These are phyloP conservation scores for Echeveria elegans DNA, from an alignment of 164 flowering plant species.

Conservation along the genomic window DNA sequence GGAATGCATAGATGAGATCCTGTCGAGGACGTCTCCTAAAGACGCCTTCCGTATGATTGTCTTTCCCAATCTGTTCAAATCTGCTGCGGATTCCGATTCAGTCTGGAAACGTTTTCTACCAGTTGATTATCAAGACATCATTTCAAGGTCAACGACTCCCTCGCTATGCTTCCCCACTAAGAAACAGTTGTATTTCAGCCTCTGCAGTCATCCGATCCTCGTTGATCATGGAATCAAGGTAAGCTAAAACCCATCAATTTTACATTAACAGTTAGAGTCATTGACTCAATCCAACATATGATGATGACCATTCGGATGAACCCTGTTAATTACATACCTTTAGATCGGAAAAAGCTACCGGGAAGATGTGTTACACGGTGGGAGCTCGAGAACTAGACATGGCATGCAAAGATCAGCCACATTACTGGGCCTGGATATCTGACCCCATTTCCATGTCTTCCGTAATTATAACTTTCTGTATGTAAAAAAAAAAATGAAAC, in stretches of 20 bases:
- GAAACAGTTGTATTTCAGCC: background rate
- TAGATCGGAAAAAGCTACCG: background rate
- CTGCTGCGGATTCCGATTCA: background rate
- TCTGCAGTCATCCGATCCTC: background rate
- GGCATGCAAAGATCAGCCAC: background rate
- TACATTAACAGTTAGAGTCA: background rate
- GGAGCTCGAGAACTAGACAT: background rate
- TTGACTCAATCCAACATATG: background rate
- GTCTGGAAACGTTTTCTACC: slow-evolving; percentile 5
- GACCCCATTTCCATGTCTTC: background rate
- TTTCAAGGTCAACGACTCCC: background rate
- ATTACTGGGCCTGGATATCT: background rate
- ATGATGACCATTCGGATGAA: background rate
- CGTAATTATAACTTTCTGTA: background rate
- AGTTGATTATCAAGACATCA: background rate
- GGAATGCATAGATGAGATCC: background rate
- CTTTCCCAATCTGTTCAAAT: background rate
- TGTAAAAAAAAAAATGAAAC: too few species aligned
- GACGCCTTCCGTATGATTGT: background rate
- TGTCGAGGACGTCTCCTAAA: slow-evolving; percentile 1
- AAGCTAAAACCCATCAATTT: background rate
- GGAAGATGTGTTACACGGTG: slow-evolving; percentile 2
- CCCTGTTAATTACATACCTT: background rate
- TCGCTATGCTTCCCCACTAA: too few species aligned
- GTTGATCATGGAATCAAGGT: slow-evolving; percentile 6